A percentile compares a stretch with the other conserved stretches of the same genome.
phyloP scores from a whole-genome alignment of 371 early-diverging fungal species.

The Entomophthora muscae region DNA sequence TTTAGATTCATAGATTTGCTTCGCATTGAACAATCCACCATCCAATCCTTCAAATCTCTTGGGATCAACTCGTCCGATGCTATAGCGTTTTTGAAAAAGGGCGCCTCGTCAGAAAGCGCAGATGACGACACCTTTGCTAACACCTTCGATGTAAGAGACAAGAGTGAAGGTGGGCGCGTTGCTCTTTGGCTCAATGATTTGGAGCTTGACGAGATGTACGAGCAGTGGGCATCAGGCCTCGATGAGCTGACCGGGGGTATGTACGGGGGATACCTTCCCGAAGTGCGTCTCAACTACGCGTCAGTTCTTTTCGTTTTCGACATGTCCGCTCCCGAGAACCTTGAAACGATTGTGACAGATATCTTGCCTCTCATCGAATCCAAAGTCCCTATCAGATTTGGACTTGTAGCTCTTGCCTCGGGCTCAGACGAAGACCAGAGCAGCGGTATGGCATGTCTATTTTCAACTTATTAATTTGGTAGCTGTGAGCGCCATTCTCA shows the following conservation, averaged over 20 bases:
- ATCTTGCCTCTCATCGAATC: conserved; percentile 34
- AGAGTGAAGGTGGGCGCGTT: conserved; percentile 17
- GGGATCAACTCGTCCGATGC: conserved; percentile 38
- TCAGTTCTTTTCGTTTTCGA: conserved; percentile 49
- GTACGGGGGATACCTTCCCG: conserved; percentile 22
- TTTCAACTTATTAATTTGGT: neutral
- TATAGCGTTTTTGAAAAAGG: conserved; percentile 34
- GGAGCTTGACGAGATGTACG: conserved; percentile 60
- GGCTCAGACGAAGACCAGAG: neutral
- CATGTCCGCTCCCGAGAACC: conserved; percentile 23
- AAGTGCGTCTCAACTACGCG: conserved; percentile 52
- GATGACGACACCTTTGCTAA: conserved; percentile 20
- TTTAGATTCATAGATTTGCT: conserved; percentile 20
- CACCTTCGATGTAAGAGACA: conserved; percentile 66
- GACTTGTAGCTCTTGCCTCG: conserved; percentile 36
- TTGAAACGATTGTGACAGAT: conserved; percentile 30
- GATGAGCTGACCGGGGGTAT: neutral
- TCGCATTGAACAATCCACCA: conserved; percentile 22
- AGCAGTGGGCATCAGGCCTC: conserved; percentile 33
- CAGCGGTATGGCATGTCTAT: neutral
- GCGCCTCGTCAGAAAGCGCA: conserved; percentile 10
- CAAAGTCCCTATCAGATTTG: conserved; percentile 64
- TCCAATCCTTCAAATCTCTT: conserved; percentile 25
- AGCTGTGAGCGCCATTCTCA: neutral
- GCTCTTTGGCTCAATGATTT: conserved; percentile 82